Percentiles rank a stretch among this genome's conserved stretches.
phyloP scores from a whole-genome alignment of 2,329 filamentous ascomycete genomes.

The Talaromyces funiculosus region DNA sequence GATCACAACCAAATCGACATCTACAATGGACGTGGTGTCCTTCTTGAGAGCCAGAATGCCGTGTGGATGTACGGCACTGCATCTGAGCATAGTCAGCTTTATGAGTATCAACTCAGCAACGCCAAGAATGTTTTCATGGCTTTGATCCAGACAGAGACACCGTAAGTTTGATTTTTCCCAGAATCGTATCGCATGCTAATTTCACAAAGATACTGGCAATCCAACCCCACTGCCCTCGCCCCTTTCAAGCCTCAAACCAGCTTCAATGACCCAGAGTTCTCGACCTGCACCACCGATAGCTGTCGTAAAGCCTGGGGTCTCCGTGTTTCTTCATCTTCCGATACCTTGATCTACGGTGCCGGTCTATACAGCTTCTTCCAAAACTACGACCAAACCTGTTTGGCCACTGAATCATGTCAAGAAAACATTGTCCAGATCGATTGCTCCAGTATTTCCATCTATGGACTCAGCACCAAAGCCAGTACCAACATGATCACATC shows the following conservation, averaged over 20 bases:
- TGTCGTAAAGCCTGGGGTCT: constrained; percentile 76
- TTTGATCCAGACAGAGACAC: constrained; percentile 82
- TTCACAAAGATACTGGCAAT: constrained; percentile 60
- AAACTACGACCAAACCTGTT: constrained; percentile 69
- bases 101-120: constrained; percentile 78
- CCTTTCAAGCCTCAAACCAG: constrained; percentile 32
- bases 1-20: constrained; percentile 66
- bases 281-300: constrained; percentile 47
- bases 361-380: constrained; percentile 80
- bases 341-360: constrained; percentile 65
- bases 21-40: constrained; percentile 80
- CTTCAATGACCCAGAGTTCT: constrained; percentile 59
- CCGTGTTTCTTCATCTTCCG: constrained; percentile 60
- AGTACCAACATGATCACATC: constrained; percentile 65
- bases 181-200: neutral
- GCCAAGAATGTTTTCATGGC: constrained; percentile 77
- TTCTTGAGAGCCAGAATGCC: constrained; percentile 71
- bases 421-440: constrained; percentile 71
- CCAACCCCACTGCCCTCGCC: constrained; percentile 66
- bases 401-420: constrained; percentile 65
- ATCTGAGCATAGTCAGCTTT: constrained; percentile 55
- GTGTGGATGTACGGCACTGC: constrained; percentile 76
- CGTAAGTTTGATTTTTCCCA: constrained; percentile 46
- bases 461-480: constrained; percentile 69
- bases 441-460: constrained; percentile 58